phyloP scores from a whole-genome alignment of 2,329 filamentous ascomycete genomes.

The Macrophomina tecta region DNA sequence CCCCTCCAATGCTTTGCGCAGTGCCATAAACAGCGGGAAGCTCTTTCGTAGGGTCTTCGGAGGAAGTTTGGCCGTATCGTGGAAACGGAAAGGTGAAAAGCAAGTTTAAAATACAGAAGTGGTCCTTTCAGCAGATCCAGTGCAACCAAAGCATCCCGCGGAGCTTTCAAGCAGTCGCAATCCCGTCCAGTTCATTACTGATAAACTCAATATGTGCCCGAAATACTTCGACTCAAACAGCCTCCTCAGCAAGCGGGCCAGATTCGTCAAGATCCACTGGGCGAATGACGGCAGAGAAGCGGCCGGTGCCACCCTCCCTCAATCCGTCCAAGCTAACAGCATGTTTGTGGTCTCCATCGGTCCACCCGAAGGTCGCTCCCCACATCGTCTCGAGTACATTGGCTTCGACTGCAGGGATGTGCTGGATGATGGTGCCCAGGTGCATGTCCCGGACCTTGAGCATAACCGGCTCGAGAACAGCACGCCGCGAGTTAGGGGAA shows the following conservation, averaged over 20 bases:
- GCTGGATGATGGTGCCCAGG: conserved; percentile 49
- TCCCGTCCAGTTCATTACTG: too few relatives aligned
- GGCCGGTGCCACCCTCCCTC: conserved; percentile 48
- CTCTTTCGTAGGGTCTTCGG: too few relatives aligned
- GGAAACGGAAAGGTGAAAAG: too few relatives aligned
- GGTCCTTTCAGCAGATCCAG: too few relatives aligned
- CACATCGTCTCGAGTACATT: conserved; percentile 42
- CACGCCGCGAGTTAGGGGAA: conserved; percentile 32
- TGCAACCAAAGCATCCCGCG: too few relatives aligned
- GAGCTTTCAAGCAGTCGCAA: too few relatives aligned
- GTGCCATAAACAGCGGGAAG: too few relatives aligned
- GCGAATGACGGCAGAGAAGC: conserved; percentile 42
- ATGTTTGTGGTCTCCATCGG: conserved; percentile 39
- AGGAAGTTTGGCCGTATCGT: too few relatives aligned
- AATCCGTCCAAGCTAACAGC: conserved; percentile 51
- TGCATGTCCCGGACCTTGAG: conserved; percentile 43
- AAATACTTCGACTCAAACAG: background rate
- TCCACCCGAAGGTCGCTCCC: conserved; percentile 41
- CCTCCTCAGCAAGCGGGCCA: background rate
- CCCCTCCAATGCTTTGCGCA: too few relatives aligned
- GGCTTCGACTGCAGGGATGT: conserved; percentile 42
- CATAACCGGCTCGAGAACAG: conserved; percentile 44
- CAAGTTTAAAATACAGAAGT: too few relatives aligned
- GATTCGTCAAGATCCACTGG: background rate
- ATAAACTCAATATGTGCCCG: background rate